Evolutionary conservation across 257 asterid genomes (phyloP), one percentile per base, ranked within the genome.

Genomic region (Leonotis leonurus): DNA sequence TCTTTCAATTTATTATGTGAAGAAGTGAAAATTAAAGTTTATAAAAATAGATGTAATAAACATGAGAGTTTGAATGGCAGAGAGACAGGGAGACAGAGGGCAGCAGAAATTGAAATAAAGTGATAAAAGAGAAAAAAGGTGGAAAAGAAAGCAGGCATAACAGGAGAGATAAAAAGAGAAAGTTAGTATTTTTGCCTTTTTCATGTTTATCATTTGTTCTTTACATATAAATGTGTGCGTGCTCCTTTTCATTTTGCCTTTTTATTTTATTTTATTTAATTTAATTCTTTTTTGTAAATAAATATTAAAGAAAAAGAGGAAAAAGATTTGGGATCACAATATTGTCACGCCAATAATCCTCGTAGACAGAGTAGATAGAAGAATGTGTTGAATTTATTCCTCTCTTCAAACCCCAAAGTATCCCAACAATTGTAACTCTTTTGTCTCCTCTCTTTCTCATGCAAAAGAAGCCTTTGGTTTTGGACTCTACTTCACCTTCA

Each of bases 151-250:
- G 70, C 63, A 62, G 77, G 37, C 41, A 45, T 56, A 71, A 45
- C 52, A 62, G 54, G 77, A 74, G 58, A 72, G 76, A 71, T 68
- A 65, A 73, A 63, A 80, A 71, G 67, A 20, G 66, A 75, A 77
- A 68, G 75, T 62, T 51, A 49, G 44, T 51, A 60, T 37, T 53
- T 65, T 70, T 62, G 61, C 86, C 86, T 65, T 80, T 80, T 68
- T 82, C 59, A 80, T 79, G 85, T 74, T 78, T 80, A 76, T 73
- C 76, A 80, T 74, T 76, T 80, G 83, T 69, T 78, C 43, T 56
- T 64, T 74, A 76, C 74, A 78, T 58, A 54, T 78, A 67, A 80
- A 75, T 73, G 78, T 72, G 72, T 76, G 72, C 60, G 20, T 18
- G 43, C 16, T 37, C 62, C 62, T 22, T 64, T 62, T 16, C 32